phyloP scores from a whole-genome alignment of 2,329 filamentous ascomycete genomes.

The Coniella vitis region DNA sequence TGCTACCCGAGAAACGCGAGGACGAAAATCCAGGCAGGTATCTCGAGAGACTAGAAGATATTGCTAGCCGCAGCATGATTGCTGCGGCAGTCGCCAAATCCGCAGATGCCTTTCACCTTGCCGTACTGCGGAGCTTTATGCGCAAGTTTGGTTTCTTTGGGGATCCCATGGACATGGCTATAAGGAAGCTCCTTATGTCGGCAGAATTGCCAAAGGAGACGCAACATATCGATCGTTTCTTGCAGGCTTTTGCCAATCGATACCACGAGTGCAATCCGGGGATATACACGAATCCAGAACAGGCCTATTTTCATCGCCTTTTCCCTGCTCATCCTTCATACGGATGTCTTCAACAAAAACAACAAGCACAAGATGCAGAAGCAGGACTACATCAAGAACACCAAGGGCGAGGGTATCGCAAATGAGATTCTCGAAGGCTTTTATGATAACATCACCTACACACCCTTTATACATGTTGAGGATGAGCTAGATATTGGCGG shows the following conservation, averaged over 20 bases:
- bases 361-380: slow-evolving; percentile 99
- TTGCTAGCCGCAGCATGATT: slow-evolving; percentile 73
- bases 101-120: slow-evolving; percentile 74
- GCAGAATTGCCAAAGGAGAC: slow-evolving; percentile 95
- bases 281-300: slow-evolving; percentile 83
- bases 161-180: slow-evolving; percentile 95
- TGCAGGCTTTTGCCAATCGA: slow-evolving; percentile 90
- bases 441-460: slow-evolving; percentile 98
- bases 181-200: slow-evolving; percentile 93
- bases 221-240: slow-evolving; percentile 90
- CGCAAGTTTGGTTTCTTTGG: slow-evolving; percentile 91
- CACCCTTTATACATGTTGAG: slow-evolving; percentile 95
- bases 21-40: slow-evolving; percentile 89
- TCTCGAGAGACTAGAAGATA: slow-evolving; percentile 73
- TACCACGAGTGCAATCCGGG: slow-evolving; percentile 98
- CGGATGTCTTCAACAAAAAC: slow-evolving; percentile 99
- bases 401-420: slow-evolving; percentile 82
- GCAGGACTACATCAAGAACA: slow-evolving; percentile 90
- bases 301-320: slow-evolving; percentile 99
- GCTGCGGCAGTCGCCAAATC: slow-evolving; percentile 80
- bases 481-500: slow-evolving; percentile 78
- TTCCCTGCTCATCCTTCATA: slow-evolving; percentile 91
- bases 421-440: slow-evolving; percentile 92
- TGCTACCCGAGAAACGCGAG: slow-evolving; percentile 72
- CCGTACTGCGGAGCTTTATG: slow-evolving; percentile 90